Conservation (phyloP, 1,284 basidiomycete genomes). For the Boletus mariae region DNA sequence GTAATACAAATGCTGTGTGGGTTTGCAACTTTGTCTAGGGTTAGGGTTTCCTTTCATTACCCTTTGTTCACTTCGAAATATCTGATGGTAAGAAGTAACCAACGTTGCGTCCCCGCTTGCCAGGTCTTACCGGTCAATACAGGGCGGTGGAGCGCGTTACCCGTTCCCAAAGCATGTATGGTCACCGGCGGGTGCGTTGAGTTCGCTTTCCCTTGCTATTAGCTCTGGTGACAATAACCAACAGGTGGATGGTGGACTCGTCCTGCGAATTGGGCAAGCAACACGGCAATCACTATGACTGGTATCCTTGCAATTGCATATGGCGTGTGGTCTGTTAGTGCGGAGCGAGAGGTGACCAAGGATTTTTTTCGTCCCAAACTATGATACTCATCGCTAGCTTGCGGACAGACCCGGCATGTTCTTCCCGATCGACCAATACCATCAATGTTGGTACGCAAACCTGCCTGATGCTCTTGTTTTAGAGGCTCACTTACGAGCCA, state of each 20-base stretch:
- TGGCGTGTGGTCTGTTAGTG: slow-evolving; percentile 58
- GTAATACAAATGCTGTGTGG: too few species aligned
- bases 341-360: slow-evolving; percentile 56
- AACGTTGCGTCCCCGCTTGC: neutral
- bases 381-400: slow-evolving; percentile 3
- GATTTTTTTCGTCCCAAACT: neutral
- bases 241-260: slow-evolving; percentile 74
- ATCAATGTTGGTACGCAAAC: slow-evolving; percentile 54
- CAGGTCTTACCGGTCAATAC: neutral
- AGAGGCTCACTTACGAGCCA: slow-evolving; percentile 18
- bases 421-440: slow-evolving; percentile 56
- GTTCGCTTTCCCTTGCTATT: neutral
- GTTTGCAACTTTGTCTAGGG: neutral
- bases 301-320: slow-evolving; percentile 59
- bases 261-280: slow-evolving; percentile 66
- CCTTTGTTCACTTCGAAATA: too few species aligned
- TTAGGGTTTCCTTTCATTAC: neutral
- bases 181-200: slow-evolving; percentile 56
- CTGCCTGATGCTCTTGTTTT: neutral
- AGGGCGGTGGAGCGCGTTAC: slow-evolving; percentile 68
- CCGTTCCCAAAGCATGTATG: slow-evolving; percentile 70
- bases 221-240: slow-evolving; percentile 1
- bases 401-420: slow-evolving; percentile 30
- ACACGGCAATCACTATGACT: slow-evolving; percentile 57
- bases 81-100: slow-evolving; percentile 13